Evolutionary conservation across 495 filamentous ascomycete genomes (phyloP), one percentile per base, ranked within the genome.

Genomic region (Tuber borchii): DNA sequence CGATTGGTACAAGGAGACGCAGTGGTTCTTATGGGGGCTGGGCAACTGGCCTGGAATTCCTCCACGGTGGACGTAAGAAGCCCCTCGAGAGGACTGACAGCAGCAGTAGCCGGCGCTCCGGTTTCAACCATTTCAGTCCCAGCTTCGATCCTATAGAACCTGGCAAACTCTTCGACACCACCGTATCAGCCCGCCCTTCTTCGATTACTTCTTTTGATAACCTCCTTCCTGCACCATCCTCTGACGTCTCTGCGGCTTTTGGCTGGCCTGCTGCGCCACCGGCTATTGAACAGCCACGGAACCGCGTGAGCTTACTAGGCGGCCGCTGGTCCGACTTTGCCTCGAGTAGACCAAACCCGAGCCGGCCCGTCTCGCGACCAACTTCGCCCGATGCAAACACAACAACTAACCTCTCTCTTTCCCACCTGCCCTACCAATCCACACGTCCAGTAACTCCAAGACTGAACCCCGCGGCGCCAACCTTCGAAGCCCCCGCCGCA

Each of bases 171-270:
- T 84, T 88, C 22, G 87, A 89, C 42, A 87, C 89, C 37, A 88
- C 90, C 20, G 86, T 91, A 71, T 93, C 92, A 48, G 91, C 92
- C 3, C 86, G 93, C 40, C 93, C 93, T 39, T 88, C 90, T 2
- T 95, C 93, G 20, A 92, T 92, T 42, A 90, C 92, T 12, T 94
- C 93, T 0, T 90, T 90, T 71, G 93, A 95, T 72, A 88, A 88
- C 51, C 82, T 85, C 56, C 86, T 95, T 69, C 91, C 92, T 2
- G 88, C 92, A 74, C 93, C 93, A 0, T 95, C 93, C 3, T 93
- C 90, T 14, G 93, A 95, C 69, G 82, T 83, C 16, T 92, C 90
- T 42, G 88, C 87, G 61, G 88, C 89, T 44, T 90, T 91, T 77
- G 89, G 89, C 2, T 90, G 90, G 90, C 87, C 88, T 4, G 86